phyloP scores from a whole-genome alignment of 1,284 basidiomycete species.

The Moniliella sp. region DNA sequence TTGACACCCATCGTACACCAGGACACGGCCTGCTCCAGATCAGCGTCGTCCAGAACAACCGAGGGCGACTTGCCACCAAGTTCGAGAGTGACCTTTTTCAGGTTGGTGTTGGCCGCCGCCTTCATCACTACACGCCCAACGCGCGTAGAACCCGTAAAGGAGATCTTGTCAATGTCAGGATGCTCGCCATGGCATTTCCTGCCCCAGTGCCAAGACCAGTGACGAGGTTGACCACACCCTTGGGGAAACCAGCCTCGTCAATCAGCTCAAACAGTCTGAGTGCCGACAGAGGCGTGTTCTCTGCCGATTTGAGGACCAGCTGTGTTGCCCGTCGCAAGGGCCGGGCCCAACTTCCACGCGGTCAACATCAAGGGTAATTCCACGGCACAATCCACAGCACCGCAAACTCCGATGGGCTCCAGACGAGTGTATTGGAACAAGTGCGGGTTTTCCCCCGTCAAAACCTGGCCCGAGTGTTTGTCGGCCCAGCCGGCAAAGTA shows the following conservation, averaged over 20 bases:
- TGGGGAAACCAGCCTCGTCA: constrained; percentile 56
- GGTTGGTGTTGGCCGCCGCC: constrained; percentile 55
- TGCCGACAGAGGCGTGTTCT: constrained; percentile 68
- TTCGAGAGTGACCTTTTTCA: constrained; percentile 39
- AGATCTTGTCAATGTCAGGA: constrained; percentile 41
- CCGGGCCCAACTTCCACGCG: constrained; percentile 41
- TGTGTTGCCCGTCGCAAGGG: constrained; percentile 19
- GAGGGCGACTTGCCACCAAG: constrained; percentile 38
- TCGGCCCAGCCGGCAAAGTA: constrained; percentile 51
- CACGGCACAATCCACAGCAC: constrained; percentile 25
- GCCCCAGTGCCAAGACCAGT: constrained; percentile 55
- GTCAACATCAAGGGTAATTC: too few species aligned
- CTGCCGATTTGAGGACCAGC: constrained; percentile 40
- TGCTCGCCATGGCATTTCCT: constrained; percentile 45
- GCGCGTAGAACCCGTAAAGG: constrained; percentile 39
- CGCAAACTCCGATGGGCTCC: constrained; percentile 73
- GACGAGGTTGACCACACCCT: constrained; percentile 67
- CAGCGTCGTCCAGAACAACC: constrained; percentile 42
- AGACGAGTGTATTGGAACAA: constrained; percentile 50
- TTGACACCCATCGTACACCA: constrained; percentile 1
- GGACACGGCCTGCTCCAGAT: constrained; percentile 42
- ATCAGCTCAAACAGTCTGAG: constrained; percentile 51
- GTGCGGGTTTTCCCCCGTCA: constrained; percentile 57
- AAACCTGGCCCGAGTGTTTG: constrained; percentile 61
- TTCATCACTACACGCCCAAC: constrained; percentile 68